Percentiles rank a stretch among this genome's conserved stretches.
Evolutionary conservation across 1,139 yeast species (phyloP).

Genomic region (Kazachstania sp.): DNA sequence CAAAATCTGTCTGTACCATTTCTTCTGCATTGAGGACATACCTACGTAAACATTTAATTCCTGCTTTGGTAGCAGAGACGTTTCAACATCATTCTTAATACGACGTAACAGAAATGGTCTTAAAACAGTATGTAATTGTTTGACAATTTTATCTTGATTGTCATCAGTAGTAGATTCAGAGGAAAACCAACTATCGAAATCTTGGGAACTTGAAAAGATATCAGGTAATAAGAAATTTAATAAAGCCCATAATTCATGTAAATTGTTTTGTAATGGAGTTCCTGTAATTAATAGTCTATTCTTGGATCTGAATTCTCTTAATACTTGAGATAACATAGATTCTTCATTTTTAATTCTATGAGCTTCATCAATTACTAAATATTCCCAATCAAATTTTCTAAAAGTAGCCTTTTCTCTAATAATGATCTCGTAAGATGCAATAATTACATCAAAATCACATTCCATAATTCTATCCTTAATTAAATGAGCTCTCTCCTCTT

Average conservation of each 20-base stretch:
- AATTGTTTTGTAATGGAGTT: constrained; percentile 88
- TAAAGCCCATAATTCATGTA: constrained; percentile 94
- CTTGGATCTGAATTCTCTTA: constrained; percentile 75
- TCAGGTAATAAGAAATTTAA: constrained; percentile 87
- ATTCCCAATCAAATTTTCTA: constrained; percentile 86
- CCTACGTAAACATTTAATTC: constrained; percentile 87
- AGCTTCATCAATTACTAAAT: constrained; percentile 91
- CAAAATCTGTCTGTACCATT: constrained; percentile 80
- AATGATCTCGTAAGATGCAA: constrained; percentile 90
- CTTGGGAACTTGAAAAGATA: constrained; percentile 83
- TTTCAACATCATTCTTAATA: constrained; percentile 88
- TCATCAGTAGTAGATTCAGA: constrained; percentile 35
- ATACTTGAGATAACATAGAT: constrained; percentile 79
- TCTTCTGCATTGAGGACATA: constrained; percentile 88
- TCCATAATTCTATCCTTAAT: constrained; percentile 52
- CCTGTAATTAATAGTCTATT: constrained; percentile 87
- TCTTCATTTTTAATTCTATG: constrained; percentile 95
- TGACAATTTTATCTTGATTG: constrained; percentile 69
- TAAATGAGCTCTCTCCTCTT: constrained; percentile 60
- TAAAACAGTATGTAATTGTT: constrained; percentile 73
- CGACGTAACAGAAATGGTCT: constrained; percentile 85
- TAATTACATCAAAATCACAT: constrained; percentile 78
- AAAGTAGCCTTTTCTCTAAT: constrained; percentile 75
- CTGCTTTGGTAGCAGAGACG: constrained; percentile 78
- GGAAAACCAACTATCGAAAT: constrained; percentile 85